A percentile compares a stretch with the other conserved stretches of the same genome.
Conservation (phyloP, 306 rosid species). For the Malus asiatica region DNA sequence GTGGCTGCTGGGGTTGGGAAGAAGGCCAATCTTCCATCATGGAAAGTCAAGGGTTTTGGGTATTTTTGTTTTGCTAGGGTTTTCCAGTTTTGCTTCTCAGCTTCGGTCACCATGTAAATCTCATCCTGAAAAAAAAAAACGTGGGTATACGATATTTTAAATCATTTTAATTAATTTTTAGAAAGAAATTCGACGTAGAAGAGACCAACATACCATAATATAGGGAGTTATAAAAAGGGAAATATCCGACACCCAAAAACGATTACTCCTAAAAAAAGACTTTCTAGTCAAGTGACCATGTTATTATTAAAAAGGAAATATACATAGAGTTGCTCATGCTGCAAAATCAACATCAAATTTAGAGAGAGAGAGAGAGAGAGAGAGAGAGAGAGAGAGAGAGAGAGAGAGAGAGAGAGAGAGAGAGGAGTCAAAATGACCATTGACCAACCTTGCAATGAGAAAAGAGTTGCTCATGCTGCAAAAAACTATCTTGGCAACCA, state of each 20-base stretch:
- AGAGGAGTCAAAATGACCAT: neutral
- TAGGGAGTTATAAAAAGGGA: too few species aligned
- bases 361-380: too few species aligned
- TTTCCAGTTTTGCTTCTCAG: conserved; percentile 49
- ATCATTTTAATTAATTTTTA: too few species aligned
- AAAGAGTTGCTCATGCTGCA: conserved; percentile 26
- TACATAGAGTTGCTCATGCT: too few species aligned
- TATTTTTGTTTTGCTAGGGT: conserved; percentile 44
- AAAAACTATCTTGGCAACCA: conserved; percentile 20
- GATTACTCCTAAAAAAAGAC: too few species aligned
- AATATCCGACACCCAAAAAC: too few species aligned
- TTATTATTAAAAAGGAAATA: too few species aligned
- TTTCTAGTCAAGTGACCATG: too few species aligned
- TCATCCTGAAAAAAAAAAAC: conserved; percentile 25
- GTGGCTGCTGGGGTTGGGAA: conserved; percentile 41
- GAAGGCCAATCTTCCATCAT: conserved; percentile 73
- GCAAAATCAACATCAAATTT: too few species aligned
- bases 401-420: neutral
- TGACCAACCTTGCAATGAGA: conserved; percentile 46
- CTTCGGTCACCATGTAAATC: conserved; percentile 34
- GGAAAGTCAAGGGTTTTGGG: conserved; percentile 59
- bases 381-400: too few species aligned
- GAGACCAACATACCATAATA: rapidly evolving
- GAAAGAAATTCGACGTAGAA: too few species aligned
- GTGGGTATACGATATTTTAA: neutral